Evolutionary conservation across 1,284 basidiomycete genomes (phyloP), one percentile per base, ranked within the genome.

Genomic region (Microbotryomycetes sp.): DNA sequence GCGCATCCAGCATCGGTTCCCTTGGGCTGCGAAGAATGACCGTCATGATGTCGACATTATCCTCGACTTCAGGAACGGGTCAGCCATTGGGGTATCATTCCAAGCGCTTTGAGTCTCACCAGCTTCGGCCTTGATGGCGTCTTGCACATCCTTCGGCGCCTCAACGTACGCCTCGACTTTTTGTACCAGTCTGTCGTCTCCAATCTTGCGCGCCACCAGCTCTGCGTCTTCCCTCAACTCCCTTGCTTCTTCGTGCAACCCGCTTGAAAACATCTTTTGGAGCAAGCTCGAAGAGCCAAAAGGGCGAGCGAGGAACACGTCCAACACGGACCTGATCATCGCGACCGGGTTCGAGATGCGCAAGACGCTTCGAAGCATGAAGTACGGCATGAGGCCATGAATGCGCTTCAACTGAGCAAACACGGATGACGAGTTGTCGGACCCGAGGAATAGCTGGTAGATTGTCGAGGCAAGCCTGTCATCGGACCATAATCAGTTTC

Each of bases 311-410:
- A 97, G 81, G 79, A 99, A 98, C 45, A 99, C 82, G 72, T 99
- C 96, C 58, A 98, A 80, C 3, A 97, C 81, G 59, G 84, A 83
- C 67, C 94, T 83, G 70, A 98, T 92, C 94, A 98, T 98, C 16
- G 85, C 83, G 68, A 98, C 87, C 1, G 94, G 94, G 75, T 97
- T 99, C 59, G 89, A 94, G 67, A 99, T 89, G 75, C 85, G 88
- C 64, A 99, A 78, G 21, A 92, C 88, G 5, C 89, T 83, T 74
- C 92, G 94, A 62, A 98, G 83, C 79, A 97, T 85, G 73, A 97
- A 91, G 77, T 99, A 99, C 3, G 94, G 94, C 91, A 98, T 97
- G 61, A 97, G 79, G 1, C 90, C 90, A 73, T 99, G 96, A 57
- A 97, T 83, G 47, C 93, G 83, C 78, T 97, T 98, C 65, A 99